Percentiles rank a stretch among this genome's conserved stretches.
Evolutionary conservation across 768 basidiomycete species (phyloP).

Genomic region (Rhizopogon vinicolor): DNA sequence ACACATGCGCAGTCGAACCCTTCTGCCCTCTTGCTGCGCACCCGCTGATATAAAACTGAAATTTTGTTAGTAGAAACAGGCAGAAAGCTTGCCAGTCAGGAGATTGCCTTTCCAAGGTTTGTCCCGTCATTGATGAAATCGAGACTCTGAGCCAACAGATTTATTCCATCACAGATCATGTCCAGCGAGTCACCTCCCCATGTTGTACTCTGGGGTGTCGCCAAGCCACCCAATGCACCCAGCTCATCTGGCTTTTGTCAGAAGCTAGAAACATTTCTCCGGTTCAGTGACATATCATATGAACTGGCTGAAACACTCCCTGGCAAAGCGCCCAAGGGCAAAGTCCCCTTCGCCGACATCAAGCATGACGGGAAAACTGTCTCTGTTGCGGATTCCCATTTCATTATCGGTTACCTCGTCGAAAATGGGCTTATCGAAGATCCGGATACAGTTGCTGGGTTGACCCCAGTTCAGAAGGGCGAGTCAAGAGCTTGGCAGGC

Average conservation of each 20-base stretch:
- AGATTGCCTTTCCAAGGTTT: not conserved
- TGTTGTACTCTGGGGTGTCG: conserved; percentile 22
- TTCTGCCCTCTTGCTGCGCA: not conserved
- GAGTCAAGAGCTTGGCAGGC: conserved; percentile 31
- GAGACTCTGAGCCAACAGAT: not conserved
- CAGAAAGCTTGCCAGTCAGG: not conserved
- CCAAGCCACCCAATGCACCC: conserved; percentile 16
- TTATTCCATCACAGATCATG: not conserved
- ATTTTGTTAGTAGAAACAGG: not conserved
- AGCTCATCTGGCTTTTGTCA: conserved; percentile 29
- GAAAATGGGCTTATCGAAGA: conserved; percentile 19
- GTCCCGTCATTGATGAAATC: not conserved
- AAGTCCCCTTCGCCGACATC: conserved; percentile 28
- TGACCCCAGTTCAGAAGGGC: conserved; percentile 23
- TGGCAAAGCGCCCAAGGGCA: conserved; percentile 26
- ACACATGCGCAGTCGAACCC: not conserved
- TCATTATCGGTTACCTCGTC: conserved; percentile 28
- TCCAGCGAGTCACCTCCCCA: conserved; percentile 2
- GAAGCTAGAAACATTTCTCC: conserved; percentile 28
- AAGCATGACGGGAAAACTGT: conserved; percentile 15
- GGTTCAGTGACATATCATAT: conserved; percentile 21
- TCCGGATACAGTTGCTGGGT: conserved; percentile 19
- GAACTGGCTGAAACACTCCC: conserved; percentile 21
- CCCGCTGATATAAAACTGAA: not conserved
- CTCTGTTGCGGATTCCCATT: conserved; percentile 27